A percentile compares a stretch with the other conserved stretches of the same genome.
Conservation (phyloP, 78 protist genomes). For the Dictyostelium capitatum region DNA sequence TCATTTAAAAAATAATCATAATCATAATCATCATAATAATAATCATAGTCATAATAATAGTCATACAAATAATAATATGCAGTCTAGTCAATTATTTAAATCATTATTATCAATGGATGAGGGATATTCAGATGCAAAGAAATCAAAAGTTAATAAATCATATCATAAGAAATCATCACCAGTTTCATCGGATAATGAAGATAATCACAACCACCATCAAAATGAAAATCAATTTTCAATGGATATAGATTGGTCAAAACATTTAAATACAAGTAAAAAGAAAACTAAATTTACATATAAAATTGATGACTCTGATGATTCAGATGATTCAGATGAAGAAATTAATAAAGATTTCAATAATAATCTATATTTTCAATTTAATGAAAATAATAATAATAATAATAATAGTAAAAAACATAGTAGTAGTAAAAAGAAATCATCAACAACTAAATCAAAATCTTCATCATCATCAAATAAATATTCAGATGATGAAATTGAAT, state of each 20-base stretch:
- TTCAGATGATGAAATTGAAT: slow-evolving; percentile 9
- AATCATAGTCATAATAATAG: no score
- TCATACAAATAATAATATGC: neutral
- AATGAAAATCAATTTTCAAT: slow-evolving; percentile 4
- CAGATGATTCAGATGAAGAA: neutral
- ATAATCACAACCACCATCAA: neutral
- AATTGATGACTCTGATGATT: neutral
- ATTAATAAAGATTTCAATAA: neutral
- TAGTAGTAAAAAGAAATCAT: neutral
- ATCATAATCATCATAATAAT: neutral
- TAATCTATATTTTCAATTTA: neutral
- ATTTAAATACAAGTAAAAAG: neutral
- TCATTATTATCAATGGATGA: neutral
- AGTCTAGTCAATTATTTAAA: neutral
- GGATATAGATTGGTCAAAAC: slow-evolving; percentile 21
- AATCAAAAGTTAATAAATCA: neutral
- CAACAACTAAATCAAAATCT: neutral
- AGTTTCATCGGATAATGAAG: neutral
- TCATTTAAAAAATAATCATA: neutral
- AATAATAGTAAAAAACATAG: neutral
- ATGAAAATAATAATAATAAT: neutral
- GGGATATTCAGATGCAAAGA: neutral
- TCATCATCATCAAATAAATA: neutral
- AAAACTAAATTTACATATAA: slow-evolving; percentile 13
- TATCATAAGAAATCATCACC: slow-evolving; percentile 1